Evolutionary conservation across 1,284 basidiomycete genomes (phyloP).

Genomic region (Porodaedalea pini): DNA sequence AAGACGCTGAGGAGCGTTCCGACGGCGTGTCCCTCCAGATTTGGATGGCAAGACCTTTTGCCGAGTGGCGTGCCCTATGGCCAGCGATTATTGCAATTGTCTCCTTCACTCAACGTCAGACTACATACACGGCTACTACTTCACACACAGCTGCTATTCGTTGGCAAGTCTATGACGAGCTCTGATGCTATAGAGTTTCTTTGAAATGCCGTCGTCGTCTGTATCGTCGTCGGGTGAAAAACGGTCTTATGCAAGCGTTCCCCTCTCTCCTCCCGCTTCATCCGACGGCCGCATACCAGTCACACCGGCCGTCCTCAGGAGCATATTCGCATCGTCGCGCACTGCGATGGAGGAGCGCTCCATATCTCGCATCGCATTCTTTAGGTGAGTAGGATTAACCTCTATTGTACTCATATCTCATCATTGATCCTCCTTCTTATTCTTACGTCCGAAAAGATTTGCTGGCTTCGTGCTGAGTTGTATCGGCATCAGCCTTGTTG

Average conservation of each 20-base stretch:
- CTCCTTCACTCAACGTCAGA: neutral
- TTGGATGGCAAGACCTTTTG: neutral
- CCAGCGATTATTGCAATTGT: neutral
- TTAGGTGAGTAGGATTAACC: conserved; percentile 47
- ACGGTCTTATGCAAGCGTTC: conserved; percentile 19
- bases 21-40: neutral
- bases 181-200: neutral
- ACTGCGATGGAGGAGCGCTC: conserved; percentile 74
- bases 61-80: neutral
- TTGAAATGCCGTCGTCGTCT: conserved; percentile 11
- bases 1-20: conserved; percentile 8
- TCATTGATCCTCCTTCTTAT: conserved; percentile 5
- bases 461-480: conserved; percentile 77
- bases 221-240: conserved; percentile 4
- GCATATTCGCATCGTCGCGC: conserved; percentile 79
- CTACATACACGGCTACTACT: neutral
- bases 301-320: conserved; percentile 71
- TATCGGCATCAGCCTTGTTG: conserved; percentile 68
- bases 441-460: conserved; percentile 45
- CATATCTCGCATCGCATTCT: conserved; percentile 78
- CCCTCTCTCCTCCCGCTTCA: conserved; percentile 31
- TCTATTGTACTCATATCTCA: conserved; percentile 6
- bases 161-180: no score
- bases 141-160: no score
- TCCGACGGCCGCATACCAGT: conserved; percentile 63